These are phyloP conservation scores for Suillus cothurnatus DNA, from an alignment of 768 basidiomycete genomes.

Conservation along the genomic window DNA sequence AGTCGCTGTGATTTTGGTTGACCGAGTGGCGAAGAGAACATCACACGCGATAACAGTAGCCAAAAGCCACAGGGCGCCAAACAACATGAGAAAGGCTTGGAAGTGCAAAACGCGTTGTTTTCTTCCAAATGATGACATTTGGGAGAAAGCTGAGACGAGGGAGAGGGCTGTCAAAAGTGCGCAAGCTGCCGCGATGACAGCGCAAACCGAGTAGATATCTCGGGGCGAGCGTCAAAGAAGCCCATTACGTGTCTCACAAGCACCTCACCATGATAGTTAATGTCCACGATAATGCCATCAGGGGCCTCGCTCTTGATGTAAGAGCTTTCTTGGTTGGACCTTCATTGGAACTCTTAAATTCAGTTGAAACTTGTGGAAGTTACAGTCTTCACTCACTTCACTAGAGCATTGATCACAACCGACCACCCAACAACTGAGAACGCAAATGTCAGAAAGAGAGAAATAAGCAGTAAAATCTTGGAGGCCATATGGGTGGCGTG, in stretches of 20 bases:
- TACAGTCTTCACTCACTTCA: slow-evolving; percentile 12
- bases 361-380: not conserved
- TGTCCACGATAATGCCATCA: not conserved
- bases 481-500: not conserved
- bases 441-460: slow-evolving; percentile 32
- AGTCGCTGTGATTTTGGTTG: slow-evolving; percentile 44
- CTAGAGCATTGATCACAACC: slow-evolving; percentile 11
- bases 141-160: slow-evolving; percentile 26
- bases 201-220: slow-evolving; percentile 42
- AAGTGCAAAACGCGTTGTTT: slow-evolving; percentile 21
- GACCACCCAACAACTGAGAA: slow-evolving; percentile 24
- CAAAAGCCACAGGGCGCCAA: slow-evolving; percentile 47
- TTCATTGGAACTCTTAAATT: not conserved
- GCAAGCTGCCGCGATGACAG: slow-evolving; percentile 35
- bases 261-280: slow-evolving; percentile 4
- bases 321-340: slow-evolving; percentile 10
- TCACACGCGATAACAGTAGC: slow-evolving; percentile 47
- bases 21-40: slow-evolving; percentile 43
- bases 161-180: slow-evolving; percentile 33
- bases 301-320: not conserved
- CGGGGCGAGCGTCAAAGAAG: not conserved
- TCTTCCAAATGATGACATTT: slow-evolving; percentile 11
- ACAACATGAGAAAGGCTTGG: slow-evolving; percentile 37
- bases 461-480: slow-evolving; percentile 11
- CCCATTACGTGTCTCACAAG: not conserved